These are phyloP conservation scores for Alternaria angustiovoidea DNA, from an alignment of 2,329 filamentous ascomycete species.

Conservation along the genomic window DNA sequence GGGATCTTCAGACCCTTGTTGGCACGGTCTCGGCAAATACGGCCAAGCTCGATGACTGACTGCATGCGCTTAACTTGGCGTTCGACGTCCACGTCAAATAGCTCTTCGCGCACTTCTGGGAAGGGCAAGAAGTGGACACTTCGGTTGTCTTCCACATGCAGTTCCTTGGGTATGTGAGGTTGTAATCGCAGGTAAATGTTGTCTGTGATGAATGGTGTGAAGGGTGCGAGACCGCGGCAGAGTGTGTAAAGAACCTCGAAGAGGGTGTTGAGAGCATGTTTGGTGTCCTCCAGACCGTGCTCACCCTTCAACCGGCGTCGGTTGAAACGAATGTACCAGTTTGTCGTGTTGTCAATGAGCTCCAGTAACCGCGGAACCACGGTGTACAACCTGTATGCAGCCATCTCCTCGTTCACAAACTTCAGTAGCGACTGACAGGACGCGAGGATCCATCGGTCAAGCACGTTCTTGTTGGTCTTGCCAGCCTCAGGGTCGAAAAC, in stretches of 20 bases:
- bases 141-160: conserved; percentile 75
- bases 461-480: conserved; percentile 83
- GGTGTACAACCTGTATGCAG: conserved; percentile 75
- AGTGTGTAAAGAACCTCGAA: conserved; percentile 94
- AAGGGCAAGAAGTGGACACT: conserved; percentile 94
- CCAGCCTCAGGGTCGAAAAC: conserved; percentile 79
- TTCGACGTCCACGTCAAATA: conserved; percentile 88
- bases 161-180: conserved; percentile 77
- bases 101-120: conserved; percentile 85
- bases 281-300: conserved; percentile 82
- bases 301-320: conserved; percentile 90
- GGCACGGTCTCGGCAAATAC: conserved; percentile 84
- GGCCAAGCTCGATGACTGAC: conserved; percentile 88
- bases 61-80: conserved; percentile 91
- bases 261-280: conserved; percentile 89
- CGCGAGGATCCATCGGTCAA: conserved; percentile 95
- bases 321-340: conserved; percentile 98
- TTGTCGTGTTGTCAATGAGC: conserved; percentile 94
- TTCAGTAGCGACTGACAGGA: conserved; percentile 89
- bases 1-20: conserved; percentile 89
- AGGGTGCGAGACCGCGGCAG: conserved; percentile 86
- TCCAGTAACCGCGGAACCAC: conserved; percentile 85
- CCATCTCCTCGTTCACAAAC: conserved; percentile 94
- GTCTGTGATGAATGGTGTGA: conserved; percentile 94
- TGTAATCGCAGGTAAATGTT: conserved; percentile 88